phyloP scores from a whole-genome alignment of 148 eudicot species.

The Persicaria tinctoria region DNA sequence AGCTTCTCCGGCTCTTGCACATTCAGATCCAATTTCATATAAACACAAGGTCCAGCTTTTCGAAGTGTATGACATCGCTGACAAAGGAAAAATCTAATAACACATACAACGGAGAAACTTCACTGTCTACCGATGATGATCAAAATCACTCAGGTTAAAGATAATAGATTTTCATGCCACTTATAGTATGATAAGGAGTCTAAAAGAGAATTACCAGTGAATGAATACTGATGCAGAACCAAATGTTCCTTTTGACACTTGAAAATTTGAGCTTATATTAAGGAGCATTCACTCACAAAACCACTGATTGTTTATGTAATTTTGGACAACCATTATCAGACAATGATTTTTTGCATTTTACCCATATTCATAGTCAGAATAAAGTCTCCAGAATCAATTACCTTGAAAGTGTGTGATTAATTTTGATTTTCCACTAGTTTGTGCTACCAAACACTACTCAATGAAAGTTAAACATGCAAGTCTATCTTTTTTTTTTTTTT shows the following conservation, averaged over 20 bases:
- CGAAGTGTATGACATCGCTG: neutral
- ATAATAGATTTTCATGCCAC: too few relatives aligned
- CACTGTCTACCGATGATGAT: constrained; percentile 9
- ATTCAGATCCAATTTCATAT: neutral
- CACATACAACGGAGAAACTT: neutral
- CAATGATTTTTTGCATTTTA: too few relatives aligned
- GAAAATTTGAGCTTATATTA: neutral
- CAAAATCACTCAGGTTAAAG: neutral
- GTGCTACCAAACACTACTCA: too few relatives aligned
- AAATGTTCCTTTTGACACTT: neutral
- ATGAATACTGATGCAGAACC: neutral
- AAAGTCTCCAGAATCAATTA: too few relatives aligned
- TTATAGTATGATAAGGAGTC: too few relatives aligned
- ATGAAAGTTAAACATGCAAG: neutral
- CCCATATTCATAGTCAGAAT: too few relatives aligned
- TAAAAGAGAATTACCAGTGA: neutral
- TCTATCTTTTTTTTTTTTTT: too few relatives aligned
- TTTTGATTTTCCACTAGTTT: too few relatives aligned
- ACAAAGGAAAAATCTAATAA: neutral
- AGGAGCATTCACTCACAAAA: neutral
- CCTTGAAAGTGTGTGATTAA: too few relatives aligned
- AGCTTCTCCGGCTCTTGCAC: constrained; percentile 19
- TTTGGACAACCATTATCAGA: too few relatives aligned
- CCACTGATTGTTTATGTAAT: too few relatives aligned
- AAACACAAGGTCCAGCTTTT: neutral